Evolutionary conservation across 108 stramenopile species (phyloP).

Genomic region (Aureococcus anophagefferens): DNA sequence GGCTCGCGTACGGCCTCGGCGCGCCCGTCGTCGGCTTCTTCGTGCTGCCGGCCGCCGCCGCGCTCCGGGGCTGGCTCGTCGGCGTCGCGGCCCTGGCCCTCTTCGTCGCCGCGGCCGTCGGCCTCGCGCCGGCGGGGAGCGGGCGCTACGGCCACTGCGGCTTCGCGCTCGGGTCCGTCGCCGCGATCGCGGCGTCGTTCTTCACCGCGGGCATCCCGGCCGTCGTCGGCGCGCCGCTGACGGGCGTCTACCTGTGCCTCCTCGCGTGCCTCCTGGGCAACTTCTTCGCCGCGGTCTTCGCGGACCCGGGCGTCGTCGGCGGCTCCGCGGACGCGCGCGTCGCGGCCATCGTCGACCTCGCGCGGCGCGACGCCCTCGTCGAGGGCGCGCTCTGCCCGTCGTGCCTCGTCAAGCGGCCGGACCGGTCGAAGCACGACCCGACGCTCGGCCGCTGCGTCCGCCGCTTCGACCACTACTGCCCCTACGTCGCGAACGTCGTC

Average conservation of each 20-base stretch:
- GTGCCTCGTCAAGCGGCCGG: conserved; percentile 37
- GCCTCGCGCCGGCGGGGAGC: background rate
- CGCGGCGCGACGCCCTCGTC: background rate
- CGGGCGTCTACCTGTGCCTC: background rate
- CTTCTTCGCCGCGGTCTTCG: background rate
- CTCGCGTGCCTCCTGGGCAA: background rate
- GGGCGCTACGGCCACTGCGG: background rate
- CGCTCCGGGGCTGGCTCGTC: background rate
- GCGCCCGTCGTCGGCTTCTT: no score
- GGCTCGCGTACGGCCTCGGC: no score
- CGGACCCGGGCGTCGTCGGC: background rate
- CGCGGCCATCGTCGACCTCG: background rate
- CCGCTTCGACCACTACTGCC: conserved; percentile 33
- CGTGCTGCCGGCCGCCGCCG: no score
- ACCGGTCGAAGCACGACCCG: conserved; percentile 40
- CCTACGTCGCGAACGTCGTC: conserved; percentile 38
- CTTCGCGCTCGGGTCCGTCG: background rate
- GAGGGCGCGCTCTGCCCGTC: conserved; percentile 26
- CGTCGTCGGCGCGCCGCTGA: background rate
- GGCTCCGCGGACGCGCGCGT: background rate
- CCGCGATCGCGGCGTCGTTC: background rate
- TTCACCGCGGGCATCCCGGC: background rate
- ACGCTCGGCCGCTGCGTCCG: conserved; percentile 36
- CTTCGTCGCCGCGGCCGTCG: background rate
- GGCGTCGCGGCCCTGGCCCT: background rate